These are phyloP conservation scores for Blastobotrys terrestris DNA, from an alignment of 805 yeast species.

Conservation along the genomic window DNA sequence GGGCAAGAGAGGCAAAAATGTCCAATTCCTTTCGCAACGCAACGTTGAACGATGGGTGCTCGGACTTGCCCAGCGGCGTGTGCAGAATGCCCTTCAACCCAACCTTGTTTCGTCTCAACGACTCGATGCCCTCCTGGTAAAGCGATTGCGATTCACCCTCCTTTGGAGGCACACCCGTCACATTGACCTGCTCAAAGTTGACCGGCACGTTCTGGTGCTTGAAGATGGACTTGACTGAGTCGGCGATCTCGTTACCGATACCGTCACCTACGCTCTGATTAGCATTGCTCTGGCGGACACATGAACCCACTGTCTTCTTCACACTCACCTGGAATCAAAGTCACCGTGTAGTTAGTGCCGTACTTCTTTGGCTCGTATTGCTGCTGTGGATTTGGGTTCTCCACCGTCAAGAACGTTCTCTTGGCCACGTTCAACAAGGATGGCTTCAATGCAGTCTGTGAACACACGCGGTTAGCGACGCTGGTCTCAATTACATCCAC, in stretches of 20 bases:
- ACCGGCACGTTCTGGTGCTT: slow-evolving; percentile 83
- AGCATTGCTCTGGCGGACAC: neutral
- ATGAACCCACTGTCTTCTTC: neutral
- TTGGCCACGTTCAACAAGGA: slow-evolving; percentile 1
- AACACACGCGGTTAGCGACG: neutral
- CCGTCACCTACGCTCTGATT: slow-evolving; percentile 65
- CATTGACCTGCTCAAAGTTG: slow-evolving; percentile 72
- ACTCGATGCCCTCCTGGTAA: slow-evolving; percentile 79
- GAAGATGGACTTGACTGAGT: slow-evolving; percentile 86
- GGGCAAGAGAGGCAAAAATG: slow-evolving; percentile 90
- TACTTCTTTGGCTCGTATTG: slow-evolving; percentile 76
- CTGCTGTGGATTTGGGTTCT: slow-evolving; percentile 46
- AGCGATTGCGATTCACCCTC: slow-evolving; percentile 34
- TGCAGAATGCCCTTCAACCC: slow-evolving; percentile 95
- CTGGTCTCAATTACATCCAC: neutral
- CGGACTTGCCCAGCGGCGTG: slow-evolving; percentile 77
- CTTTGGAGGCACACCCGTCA: slow-evolving; percentile 47
- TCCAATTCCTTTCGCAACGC: slow-evolving; percentile 95
- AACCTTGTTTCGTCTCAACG: slow-evolving; percentile 91
- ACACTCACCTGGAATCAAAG: slow-evolving; percentile 64
- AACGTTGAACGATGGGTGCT: slow-evolving; percentile 83
- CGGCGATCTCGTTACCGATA: slow-evolving; percentile 93
- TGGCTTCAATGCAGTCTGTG: neutral
- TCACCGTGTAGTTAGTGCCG: slow-evolving; percentile 92
- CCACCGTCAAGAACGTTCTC: slow-evolving; percentile 5